Evolutionary conservation across 352 stramenopile genomes (phyloP), one percentile per base, ranked within the genome.

Genomic region (Phytophthora ohioensis): DNA sequence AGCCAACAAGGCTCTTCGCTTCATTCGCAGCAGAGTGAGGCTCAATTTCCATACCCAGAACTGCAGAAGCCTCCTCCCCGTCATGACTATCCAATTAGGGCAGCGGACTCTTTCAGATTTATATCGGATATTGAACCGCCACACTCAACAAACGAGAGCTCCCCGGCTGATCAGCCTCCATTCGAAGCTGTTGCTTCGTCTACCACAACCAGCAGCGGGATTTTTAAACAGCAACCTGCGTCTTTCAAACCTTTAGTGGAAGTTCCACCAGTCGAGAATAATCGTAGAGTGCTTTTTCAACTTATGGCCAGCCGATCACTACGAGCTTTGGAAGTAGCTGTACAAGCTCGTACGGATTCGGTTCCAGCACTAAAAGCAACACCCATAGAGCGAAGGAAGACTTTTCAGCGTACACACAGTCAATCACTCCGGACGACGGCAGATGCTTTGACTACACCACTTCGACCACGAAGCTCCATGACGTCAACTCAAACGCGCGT

Each of bases 231-330:
- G 43, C 21, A 56, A 12, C n/a, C 6, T 31, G 1, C 21, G 6
- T 27, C 46, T 41, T n/a, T 35, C 36, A 32, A 63, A 48, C 6
- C 49, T 11, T 34, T 13, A 54, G 10, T 9, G 5, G 13, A 48
- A 32, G 34, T 1, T 30, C 1, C 34, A 27, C 5, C 57, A 13
- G 17, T 12, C 7, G 45, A 62, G 38, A 30, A 11, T 5, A 27
- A 60, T 4, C 58, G 47, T 42, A 32, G 58, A 38, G 42, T 53
- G 15, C 36, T 58, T 4, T 74, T 79, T 39, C 57, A 71, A 4
- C 62, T 52, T 13, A 51, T 57, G 51, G 30, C 45, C 11, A 76
- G 63, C n/a, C 62, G 54, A 8, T 79, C 72, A 4, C n/a, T 79
- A 31, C 56, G 67, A 55, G 34, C 34, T 2, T 48, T 73, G 39